phyloP scores from a whole-genome alignment of 2,329 filamentous ascomycete species.

The Fusarium scirpi region DNA sequence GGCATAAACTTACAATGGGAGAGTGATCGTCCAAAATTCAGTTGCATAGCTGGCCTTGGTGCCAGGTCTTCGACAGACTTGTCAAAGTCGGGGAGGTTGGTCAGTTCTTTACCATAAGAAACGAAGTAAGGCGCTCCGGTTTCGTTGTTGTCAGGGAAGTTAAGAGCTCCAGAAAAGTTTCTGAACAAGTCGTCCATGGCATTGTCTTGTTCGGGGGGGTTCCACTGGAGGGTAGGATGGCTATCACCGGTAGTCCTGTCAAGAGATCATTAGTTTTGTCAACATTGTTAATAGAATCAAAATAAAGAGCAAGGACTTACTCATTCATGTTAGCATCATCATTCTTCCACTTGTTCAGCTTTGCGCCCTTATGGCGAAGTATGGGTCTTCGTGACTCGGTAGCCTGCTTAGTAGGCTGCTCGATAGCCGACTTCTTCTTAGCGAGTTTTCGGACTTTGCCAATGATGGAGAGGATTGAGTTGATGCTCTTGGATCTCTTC shows the following conservation, averaged over 20 bases:
- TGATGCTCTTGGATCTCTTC: not conserved
- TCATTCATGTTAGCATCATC: not conserved
- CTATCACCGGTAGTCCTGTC: constrained; percentile 8
- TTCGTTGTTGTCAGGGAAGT: not conserved
- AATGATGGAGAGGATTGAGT: not conserved
- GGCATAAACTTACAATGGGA: not conserved
- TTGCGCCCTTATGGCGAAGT: not conserved
- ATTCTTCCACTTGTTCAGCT: not conserved
- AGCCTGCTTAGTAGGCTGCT: not conserved
- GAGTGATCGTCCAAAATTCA: not conserved
- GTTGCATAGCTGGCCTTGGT: not conserved
- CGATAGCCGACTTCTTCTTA: not conserved
- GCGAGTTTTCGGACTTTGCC: not conserved
- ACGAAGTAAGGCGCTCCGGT: not conserved
- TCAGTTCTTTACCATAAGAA: not conserved
- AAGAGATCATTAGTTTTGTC: not conserved
- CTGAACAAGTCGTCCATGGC: constrained; percentile 12
- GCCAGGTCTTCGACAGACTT: constrained; percentile 4
- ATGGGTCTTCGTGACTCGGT: not conserved
- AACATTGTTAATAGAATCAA: not conserved
- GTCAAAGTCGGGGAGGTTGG: not conserved
- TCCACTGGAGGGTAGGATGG: not conserved
- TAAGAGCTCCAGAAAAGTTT: not conserved
- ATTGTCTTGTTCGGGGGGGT: constrained; percentile 15
- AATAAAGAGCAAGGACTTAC: constrained; percentile 7